Percentiles rank a stretch among this genome's conserved stretches.
Conservation (phyloP, 495 filamentous ascomycete genomes). For the Xylaria bambusicola region DNA sequence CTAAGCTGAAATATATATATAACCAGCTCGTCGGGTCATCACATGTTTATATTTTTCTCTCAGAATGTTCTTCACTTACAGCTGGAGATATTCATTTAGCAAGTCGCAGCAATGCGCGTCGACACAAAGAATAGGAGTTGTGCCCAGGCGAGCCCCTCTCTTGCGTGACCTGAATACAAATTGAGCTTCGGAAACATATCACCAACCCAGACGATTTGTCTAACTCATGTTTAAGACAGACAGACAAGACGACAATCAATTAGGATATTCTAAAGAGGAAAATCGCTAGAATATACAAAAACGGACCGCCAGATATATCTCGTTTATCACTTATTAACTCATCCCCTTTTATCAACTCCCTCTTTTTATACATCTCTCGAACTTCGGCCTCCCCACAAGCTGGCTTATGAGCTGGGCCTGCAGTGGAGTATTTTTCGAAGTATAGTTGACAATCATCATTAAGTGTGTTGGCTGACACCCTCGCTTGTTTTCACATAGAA, state of each 20-base stretch:
- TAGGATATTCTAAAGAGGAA: background rate
- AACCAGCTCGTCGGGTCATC: too few relatives aligned
- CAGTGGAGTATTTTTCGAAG: background rate
- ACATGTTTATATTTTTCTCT: too few relatives aligned
- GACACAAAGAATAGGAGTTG: too few relatives aligned
- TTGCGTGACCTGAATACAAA: too few relatives aligned
- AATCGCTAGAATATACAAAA: slow-evolving; percentile 1
- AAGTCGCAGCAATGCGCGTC: too few relatives aligned
- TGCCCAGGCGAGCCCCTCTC: too few relatives aligned
- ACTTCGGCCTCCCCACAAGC: slow-evolving; percentile 14
- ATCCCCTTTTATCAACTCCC: background rate
- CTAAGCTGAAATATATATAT: too few relatives aligned
- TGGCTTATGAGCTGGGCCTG: background rate
- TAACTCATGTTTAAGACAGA: too few relatives aligned
- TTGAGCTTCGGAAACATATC: background rate
- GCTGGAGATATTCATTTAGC: too few relatives aligned
- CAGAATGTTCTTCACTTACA: too few relatives aligned
- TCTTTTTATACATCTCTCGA: slow-evolving; percentile 1
- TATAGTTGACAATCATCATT: slow-evolving; percentile 8
- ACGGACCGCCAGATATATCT: background rate
- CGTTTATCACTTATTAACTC: background rate
- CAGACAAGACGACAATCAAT: slow-evolving; percentile 5
- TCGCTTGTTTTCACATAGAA: background rate
- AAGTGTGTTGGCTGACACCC: background rate
- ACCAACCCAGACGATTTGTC: too few relatives aligned